Conservation (phyloP, 2,329 filamentous ascomycete species). For the Sclerotinia sclerotiorum region DNA sequence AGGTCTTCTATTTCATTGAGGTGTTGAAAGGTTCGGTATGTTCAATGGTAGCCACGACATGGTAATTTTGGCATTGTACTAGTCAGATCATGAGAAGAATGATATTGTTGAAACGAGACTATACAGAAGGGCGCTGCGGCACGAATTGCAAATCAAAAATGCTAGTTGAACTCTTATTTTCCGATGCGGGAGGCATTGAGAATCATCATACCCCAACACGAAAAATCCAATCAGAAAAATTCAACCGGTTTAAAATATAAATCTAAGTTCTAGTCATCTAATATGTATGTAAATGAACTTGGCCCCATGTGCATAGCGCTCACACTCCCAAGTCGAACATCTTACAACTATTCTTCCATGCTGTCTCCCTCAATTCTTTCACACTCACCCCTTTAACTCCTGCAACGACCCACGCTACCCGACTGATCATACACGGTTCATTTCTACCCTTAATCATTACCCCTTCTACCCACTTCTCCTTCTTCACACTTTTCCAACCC, state of each 20-base stretch:
- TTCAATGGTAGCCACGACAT: neutral
- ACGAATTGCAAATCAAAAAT: neutral
- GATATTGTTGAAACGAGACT: neutral
- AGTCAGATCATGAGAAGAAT: neutral
- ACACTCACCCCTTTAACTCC: slow-evolving; percentile 77
- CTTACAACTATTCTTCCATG: slow-evolving; percentile 76
- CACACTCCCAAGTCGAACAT: slow-evolving; percentile 72
- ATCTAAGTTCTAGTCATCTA: slow-evolving; percentile 1
- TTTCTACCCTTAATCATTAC: slow-evolving; percentile 93
- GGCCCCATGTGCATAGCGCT: neutral
- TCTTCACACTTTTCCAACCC: slow-evolving; percentile 82
- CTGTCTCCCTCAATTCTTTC: slow-evolving; percentile 81
- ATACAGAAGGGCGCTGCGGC: too few species aligned
- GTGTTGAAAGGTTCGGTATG: neutral
- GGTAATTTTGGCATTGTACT: neutral
- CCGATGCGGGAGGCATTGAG: neutral
- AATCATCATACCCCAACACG: too few species aligned
- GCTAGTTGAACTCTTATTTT: neutral
- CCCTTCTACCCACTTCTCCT: slow-evolving; percentile 89
- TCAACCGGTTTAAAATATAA: neutral
- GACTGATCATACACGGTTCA: slow-evolving; percentile 83
- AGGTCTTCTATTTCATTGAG: neutral
- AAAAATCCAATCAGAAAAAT: neutral
- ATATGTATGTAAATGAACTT: neutral
- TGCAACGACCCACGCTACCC: slow-evolving; percentile 86